Conservation (phyloP, 2,329 filamentous ascomycete species). For the Colletotrichum orbiculare region DNA sequence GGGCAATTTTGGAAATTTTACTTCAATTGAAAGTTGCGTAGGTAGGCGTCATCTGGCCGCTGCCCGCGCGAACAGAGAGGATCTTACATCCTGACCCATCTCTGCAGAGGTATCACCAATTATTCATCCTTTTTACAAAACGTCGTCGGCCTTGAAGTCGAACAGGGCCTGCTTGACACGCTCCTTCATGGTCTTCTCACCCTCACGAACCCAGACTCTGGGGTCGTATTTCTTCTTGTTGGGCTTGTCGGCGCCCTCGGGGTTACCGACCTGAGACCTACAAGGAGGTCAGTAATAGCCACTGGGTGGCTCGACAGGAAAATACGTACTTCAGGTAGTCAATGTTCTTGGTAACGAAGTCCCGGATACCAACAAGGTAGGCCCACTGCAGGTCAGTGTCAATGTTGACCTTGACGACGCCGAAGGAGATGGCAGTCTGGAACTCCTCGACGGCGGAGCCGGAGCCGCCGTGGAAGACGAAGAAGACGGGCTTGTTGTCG, state of each 20-base stretch:
- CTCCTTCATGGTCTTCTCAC: constrained; percentile 94
- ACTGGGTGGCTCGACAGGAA: neutral
- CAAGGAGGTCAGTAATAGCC: neutral
- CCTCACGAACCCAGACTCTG: constrained; percentile 94
- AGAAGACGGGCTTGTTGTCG: constrained; percentile 94
- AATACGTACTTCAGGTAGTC: constrained; percentile 75
- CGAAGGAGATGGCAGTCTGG: constrained; percentile 86
- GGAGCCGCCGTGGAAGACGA: constrained; percentile 99
- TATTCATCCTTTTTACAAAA: constrained; percentile 68
- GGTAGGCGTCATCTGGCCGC: constrained; percentile 25
- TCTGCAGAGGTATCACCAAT: constrained; percentile 36
- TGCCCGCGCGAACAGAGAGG: constrained; percentile 25
- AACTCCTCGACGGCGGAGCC: constrained; percentile 93
- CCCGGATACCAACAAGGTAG: constrained; percentile 91
- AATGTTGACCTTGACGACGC: constrained; percentile 99
- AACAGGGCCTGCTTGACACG: constrained; percentile 84
- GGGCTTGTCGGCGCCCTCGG: constrained; percentile 94
- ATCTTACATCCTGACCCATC: constrained; percentile 15
- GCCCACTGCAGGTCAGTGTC: constrained; percentile 98
- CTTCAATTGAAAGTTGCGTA: constrained; percentile 32
- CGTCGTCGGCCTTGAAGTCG: constrained; percentile 89
- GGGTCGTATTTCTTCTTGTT: constrained; percentile 96
- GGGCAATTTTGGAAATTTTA: constrained; percentile 10
- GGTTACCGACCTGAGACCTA: constrained; percentile 88
- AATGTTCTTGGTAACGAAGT: constrained; percentile 94